Conservation (phyloP, 2,329 filamentous ascomycete genomes). For the Paecilomyces sp. region DNA sequence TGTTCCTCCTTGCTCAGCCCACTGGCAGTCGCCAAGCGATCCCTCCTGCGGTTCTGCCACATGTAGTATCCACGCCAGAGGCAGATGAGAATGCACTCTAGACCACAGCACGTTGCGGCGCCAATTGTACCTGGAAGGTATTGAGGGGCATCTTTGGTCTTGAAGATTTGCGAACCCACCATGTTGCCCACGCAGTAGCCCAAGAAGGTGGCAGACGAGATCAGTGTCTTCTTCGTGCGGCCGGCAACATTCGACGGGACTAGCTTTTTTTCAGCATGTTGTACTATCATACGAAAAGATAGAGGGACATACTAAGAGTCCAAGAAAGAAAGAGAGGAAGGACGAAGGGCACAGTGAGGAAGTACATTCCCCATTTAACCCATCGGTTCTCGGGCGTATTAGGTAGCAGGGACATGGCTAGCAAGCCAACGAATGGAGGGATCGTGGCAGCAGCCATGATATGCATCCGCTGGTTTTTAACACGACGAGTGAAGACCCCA, state of each 20-base stretch:
- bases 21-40: conserved; percentile 18
- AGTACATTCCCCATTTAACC: conserved; percentile 30
- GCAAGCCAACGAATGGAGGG: conserved; percentile 26
- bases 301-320: conserved; percentile 16
- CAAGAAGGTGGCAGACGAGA: conserved; percentile 40
- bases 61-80: conserved; percentile 36
- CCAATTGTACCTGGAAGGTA: background rate
- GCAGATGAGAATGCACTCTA: conserved; percentile 20
- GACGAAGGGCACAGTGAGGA: conserved; percentile 24
- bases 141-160: background rate
- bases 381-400: conserved; percentile 23
- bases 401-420: conserved; percentile 27
- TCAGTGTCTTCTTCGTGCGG: conserved; percentile 41
- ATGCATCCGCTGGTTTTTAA: background rate
- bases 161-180: background rate
- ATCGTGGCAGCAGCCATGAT: conserved; percentile 6
- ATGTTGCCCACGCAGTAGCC: background rate
- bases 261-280: background rate
- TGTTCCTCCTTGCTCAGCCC: conserved; percentile 25
- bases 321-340: conserved; percentile 26
- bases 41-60: conserved; percentile 30
- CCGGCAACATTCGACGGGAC: conserved; percentile 42
- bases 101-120: background rate
- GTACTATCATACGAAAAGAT: background rate
- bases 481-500: background rate